These are phyloP conservation scores for Flaveria ramosissima DNA, from an alignment of 129 eudicot species.

Conservation along the genomic window DNA sequence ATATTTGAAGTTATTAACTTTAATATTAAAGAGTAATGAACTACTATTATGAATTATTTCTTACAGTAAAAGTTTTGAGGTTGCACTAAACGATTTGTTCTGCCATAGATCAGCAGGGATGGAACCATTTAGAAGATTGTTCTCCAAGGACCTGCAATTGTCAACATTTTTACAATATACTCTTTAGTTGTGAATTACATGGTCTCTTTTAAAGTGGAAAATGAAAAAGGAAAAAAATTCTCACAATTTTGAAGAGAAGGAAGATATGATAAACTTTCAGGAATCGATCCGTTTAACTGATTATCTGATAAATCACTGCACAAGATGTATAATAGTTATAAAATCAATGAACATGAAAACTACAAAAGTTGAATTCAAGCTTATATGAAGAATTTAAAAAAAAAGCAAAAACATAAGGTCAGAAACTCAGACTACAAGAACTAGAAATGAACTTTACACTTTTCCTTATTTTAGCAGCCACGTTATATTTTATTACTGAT, in stretches of 20 bases:
- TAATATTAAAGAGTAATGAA: neutral
- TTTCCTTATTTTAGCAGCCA: neutral
- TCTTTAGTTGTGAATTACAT: slow-evolving; percentile 1
- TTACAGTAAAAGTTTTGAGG: slow-evolving; percentile 70
- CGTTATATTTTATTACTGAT: neutral
- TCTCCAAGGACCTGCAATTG: slow-evolving; percentile 59
- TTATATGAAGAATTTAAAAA: neutral
- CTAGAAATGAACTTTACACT: neutral
- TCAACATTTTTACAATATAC: slow-evolving; percentile 5
- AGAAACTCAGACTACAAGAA: neutral
- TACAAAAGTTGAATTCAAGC: neutral
- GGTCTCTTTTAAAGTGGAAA: neutral
- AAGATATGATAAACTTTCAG: slow-evolving; percentile 59
- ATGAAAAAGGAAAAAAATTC: slow-evolving; percentile 23
- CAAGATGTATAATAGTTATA: neutral
- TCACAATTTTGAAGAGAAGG: slow-evolving; percentile 78
- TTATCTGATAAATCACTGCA: slow-evolving; percentile 73
- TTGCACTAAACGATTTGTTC: slow-evolving; percentile 49
- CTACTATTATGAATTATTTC: slow-evolving; percentile 22
- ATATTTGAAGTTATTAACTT: neutral
- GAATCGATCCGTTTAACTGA: slow-evolving; percentile 66
- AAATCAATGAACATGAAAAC: neutral
- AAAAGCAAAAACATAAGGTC: neutral
- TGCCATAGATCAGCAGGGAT: slow-evolving; percentile 61
- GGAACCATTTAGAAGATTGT: slow-evolving; percentile 66